Base-by-base conservation (phyloP, 2,329 filamentous ascomycete genomes). In the Penicillium expansum region DNA sequence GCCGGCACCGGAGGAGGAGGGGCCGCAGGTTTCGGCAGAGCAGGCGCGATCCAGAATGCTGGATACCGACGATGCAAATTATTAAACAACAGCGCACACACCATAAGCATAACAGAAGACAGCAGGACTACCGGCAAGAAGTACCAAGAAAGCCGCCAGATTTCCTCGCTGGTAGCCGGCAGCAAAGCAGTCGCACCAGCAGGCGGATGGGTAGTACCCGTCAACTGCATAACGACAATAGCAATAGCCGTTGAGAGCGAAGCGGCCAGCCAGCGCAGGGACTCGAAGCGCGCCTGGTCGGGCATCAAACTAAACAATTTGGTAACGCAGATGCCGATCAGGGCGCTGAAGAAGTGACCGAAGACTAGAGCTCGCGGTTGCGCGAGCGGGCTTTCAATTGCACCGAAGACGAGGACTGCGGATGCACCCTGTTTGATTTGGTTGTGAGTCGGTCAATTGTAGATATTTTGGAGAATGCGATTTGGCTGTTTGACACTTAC, bases 111-210 rank as follows among this genome's bases (percentile, higher is more conserved):
- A 1, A 63, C 55, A 0, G 70, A 71, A 11, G 70, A 72, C 9
- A 71, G 52, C 14, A 72, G 60, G 1, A 72, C 60, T 1, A 71
- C 62, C 7, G 71, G 70, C 39, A 73, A 48, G 29, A 57, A 72
- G 38, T 69, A 69, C 70, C 70, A 73, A 3, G 70, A 72, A 9
- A 72, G 63, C 0, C 49, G 49, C 60, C 67, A 69, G 42, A 73
- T 57, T 10, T 68, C 60, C 16, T 62, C 35, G 37, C 67, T 60
- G 4, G 67, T 68, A 11, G 70, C 69, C 0, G 70, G 68, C 16
- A 71, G 67, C 29, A 73, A 56, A 16, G 67, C 71, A 9, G 70
- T 72, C 8, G 70, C 71, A 35, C 69, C 71, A n/a, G 70, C 70
- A 41, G 71, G 71, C 7, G 70, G 70, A 43, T 73, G 71, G 1